Conservation (phyloP, 345 rosid genomes). For the Rhodamnia argentea region DNA sequence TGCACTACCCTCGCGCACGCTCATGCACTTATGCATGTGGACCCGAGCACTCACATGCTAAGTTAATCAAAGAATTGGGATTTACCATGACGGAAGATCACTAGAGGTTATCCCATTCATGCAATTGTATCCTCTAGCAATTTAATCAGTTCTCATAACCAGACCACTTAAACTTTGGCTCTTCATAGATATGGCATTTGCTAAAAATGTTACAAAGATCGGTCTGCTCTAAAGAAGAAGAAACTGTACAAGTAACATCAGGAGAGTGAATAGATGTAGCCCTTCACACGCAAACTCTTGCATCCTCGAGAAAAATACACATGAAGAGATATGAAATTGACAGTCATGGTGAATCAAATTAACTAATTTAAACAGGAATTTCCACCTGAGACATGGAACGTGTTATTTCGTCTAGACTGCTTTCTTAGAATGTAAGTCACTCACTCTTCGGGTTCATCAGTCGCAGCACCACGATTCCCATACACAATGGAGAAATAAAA, state of each 20-base stretch:
- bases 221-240: neutral
- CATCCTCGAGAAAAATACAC: neutral
- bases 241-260: neutral
- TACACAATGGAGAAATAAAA: slow-evolving; percentile 59
- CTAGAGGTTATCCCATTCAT: slow-evolving; percentile 2
- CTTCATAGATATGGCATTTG: neutral
- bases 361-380: neutral
- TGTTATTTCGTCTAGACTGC: neutral
- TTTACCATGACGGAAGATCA: neutral
- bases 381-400: neutral
- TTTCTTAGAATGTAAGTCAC: neutral
- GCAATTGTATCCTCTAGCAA: neutral
- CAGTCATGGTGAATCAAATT: neutral
- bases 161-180: neutral
- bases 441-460: neutral
- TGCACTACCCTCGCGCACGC: neutral
- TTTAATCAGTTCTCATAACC: neutral
- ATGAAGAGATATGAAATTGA: neutral
- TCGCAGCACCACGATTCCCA: slow-evolving; percentile 15
- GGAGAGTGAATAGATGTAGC: neutral
- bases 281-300: neutral
- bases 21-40: neutral
- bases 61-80: neutral
- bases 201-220: neutral
- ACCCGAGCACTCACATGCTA: neutral